These are phyloP conservation scores for Sporothrix variecibatus DNA, from an alignment of 2,329 filamentous ascomycete species.

Conservation along the genomic window DNA sequence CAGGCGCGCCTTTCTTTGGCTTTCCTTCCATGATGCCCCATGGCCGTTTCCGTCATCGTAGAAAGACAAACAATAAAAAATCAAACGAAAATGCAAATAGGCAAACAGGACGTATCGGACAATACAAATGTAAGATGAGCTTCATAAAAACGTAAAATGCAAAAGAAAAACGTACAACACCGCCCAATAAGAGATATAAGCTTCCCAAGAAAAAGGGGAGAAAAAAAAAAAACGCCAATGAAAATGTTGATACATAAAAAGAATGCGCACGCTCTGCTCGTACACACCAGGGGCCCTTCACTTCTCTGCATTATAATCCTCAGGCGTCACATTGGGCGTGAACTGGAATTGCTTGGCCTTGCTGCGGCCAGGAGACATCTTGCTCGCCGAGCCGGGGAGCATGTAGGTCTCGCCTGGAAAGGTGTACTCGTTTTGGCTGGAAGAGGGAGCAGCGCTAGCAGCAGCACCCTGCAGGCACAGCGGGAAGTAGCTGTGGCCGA, in stretches of 20 bases:
- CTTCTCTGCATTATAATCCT: conserved; percentile 40
- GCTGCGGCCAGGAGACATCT: conserved; percentile 42
- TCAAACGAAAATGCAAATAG: not conserved
- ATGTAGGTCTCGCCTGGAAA: conserved; percentile 51
- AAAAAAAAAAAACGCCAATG: conserved; percentile 5
- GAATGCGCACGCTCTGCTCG: not conserved
- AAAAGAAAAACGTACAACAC: conserved; percentile 2
- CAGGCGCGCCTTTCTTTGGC: conserved; percentile 5
- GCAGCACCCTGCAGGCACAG: conserved; percentile 36
- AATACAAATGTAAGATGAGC: not conserved
- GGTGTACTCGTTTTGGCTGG: conserved; percentile 51
- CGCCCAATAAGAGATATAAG: not conserved
- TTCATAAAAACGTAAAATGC: not conserved
- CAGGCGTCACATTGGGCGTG: conserved; percentile 49
- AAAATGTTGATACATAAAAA: conserved; percentile 16
- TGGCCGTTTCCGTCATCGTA: not conserved
- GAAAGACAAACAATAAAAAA: not conserved
- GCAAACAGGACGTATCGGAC: not conserved
- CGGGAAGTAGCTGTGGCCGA: conserved; percentile 46
- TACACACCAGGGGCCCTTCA: not conserved
- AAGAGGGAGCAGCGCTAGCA: conserved; percentile 27
- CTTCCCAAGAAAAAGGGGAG: not conserved
- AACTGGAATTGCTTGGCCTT: conserved; percentile 50
- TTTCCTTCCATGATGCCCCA: not conserved
- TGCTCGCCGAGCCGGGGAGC: conserved; percentile 40